phyloP scores from a whole-genome alignment of 257 asterid genomes.

The Cynanchum wilfordii region DNA sequence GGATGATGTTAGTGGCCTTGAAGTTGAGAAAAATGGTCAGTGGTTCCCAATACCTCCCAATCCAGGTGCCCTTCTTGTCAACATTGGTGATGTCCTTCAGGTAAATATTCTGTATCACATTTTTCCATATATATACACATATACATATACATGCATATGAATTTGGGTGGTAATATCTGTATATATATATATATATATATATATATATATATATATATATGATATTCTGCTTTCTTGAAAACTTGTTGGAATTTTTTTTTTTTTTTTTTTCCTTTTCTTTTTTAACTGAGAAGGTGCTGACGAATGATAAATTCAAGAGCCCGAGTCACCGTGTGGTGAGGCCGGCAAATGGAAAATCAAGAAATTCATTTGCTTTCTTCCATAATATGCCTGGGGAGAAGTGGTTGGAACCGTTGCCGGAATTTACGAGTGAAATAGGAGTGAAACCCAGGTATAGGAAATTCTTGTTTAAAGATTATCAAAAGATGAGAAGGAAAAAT shows the following conservation, averaged over 20 bases:
- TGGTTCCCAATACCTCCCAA: conserved; percentile 34
- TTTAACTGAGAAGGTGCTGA: conserved; percentile 20
- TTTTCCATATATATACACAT: too few species aligned
- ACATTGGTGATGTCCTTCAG: conserved; percentile 37
- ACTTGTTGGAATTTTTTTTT: neutral
- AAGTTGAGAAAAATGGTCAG: conserved; percentile 28
- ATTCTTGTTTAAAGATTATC: conserved; percentile 31
- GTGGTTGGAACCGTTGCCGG: conserved; percentile 41
- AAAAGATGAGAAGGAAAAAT: conserved; percentile 29
- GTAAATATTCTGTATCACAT: neutral
- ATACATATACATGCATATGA: too few species aligned
- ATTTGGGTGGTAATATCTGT: too few species aligned
- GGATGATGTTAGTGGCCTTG: conserved; percentile 52
- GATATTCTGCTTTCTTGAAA: neutral
- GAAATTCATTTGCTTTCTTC: conserved; percentile 35
- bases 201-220: too few species aligned
- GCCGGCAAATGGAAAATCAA: conserved; percentile 20
- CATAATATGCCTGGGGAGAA: conserved; percentile 30
- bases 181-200: too few species aligned
- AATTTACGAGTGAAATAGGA: conserved; percentile 28
- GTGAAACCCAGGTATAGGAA: conserved; percentile 34
- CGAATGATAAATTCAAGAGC: conserved; percentile 39
- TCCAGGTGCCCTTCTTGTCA: conserved; percentile 32
- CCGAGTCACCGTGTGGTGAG: conserved; percentile 45
- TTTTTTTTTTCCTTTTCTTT: too few species aligned